Conservation (phyloP, 805 yeast species). For the Saccharomycopsis schoenii region DNA sequence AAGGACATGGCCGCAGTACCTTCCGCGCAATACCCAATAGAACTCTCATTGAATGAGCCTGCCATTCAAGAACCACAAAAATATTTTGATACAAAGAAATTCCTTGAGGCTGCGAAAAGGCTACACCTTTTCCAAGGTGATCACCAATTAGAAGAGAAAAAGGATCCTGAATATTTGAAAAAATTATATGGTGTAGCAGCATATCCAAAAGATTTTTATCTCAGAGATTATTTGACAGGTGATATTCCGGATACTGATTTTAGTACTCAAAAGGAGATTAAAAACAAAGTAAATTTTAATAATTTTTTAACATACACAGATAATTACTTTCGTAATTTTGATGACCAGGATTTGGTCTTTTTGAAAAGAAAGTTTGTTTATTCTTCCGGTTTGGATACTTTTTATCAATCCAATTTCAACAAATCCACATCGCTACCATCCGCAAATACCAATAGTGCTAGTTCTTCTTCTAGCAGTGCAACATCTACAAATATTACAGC, state of each 20-base stretch:
- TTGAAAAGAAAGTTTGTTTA: constrained; percentile 48
- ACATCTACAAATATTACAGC: constrained; percentile 24
- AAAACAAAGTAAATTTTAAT: constrained; percentile 85
- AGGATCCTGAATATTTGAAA: constrained; percentile 67
- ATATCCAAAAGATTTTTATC: constrained; percentile 65
- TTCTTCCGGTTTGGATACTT: constrained; percentile 13
- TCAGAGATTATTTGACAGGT: constrained; percentile 75
- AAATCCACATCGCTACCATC: background rate
- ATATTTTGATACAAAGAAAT: constrained; percentile 61
- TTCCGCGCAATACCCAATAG: background rate
- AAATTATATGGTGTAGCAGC: constrained; percentile 79
- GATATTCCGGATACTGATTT: constrained; percentile 80
- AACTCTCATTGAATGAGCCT: constrained; percentile 2
- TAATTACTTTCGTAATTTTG: constrained; percentile 66
- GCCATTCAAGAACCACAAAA: constrained; percentile 31
- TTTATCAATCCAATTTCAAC: constrained; percentile 13
- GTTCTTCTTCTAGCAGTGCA: background rate
- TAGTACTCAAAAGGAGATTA: constrained; percentile 61
- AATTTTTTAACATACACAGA: constrained; percentile 83
- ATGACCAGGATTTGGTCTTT: constrained; percentile 74
- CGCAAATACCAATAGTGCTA: background rate
- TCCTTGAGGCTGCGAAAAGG: constrained; percentile 48
- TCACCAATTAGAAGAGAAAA: constrained; percentile 43
- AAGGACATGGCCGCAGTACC: background rate
- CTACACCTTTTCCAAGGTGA: constrained; percentile 59